These are phyloP conservation scores for Boletus pseudo-olivaceus DNA, from an alignment of 768 basidiomycete genomes.

Conservation along the genomic window DNA sequence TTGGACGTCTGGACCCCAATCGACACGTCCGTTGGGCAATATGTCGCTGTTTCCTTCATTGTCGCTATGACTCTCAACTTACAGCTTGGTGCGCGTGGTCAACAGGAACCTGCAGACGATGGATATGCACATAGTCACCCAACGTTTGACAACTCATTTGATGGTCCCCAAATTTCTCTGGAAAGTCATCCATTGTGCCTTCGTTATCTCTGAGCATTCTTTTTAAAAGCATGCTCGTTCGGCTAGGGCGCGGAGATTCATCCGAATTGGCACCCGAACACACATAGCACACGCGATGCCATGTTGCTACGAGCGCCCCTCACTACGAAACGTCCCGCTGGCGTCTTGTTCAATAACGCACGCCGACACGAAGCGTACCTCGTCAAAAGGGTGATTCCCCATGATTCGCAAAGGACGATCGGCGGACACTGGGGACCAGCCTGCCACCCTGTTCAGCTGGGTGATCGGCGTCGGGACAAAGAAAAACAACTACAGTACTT, in stretches of 20 bases:
- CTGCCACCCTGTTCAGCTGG: too few species aligned
- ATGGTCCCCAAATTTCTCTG: not conserved
- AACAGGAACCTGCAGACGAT: not conserved
- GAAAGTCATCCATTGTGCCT: not conserved
- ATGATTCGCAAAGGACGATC: too few species aligned
- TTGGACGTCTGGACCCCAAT: too few species aligned
- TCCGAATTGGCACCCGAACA: not conserved
- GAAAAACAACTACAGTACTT: too few species aligned
- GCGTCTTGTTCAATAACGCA: constrained; percentile 2
- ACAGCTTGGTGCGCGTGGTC: not conserved
- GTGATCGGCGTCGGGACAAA: too few species aligned
- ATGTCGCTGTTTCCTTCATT: not conserved
- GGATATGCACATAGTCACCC: not conserved
- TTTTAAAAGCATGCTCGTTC: not conserved
- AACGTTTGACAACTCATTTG: not conserved
- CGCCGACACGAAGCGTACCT: not conserved
- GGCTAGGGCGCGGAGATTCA: not conserved
- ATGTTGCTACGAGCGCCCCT: not conserved
- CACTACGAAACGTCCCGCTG: not conserved
- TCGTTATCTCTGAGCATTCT: not conserved
- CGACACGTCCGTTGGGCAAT: not conserved
- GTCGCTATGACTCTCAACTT: not conserved
- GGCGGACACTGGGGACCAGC: too few species aligned
- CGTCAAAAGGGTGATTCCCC: not conserved
- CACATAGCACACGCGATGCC: not conserved